These are phyloP conservation scores for Zygoascus flipseniorum DNA, from an alignment of 805 yeast genomes.

Conservation along the genomic window DNA sequence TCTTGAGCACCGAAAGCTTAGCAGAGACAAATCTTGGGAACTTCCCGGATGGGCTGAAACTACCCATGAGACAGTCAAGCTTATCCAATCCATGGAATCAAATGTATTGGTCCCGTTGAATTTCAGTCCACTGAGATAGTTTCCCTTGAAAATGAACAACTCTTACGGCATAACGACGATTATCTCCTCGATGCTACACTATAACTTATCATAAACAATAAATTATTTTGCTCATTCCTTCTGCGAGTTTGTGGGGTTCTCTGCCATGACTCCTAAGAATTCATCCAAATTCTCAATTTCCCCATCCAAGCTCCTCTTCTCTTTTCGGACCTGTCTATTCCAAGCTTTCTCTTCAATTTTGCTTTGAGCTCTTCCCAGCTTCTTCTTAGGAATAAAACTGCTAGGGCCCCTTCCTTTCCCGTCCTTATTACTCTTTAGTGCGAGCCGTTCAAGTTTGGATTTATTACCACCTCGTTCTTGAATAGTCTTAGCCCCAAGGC, in stretches of 20 bases:
- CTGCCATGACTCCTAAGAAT: not conserved
- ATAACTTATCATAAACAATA: not conserved
- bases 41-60: constrained; percentile 39
- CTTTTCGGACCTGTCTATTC: not conserved
- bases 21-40: constrained; percentile 37
- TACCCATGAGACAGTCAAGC: constrained; percentile 34
- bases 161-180: too few relatives aligned
- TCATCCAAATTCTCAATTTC: not conserved
- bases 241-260: not conserved
- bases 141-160: not conserved
- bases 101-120: constrained; percentile 32
- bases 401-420: not conserved
- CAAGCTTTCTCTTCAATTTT: constrained; percentile 2
- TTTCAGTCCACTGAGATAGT: constrained; percentile 31
- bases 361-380: not conserved
- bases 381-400: not conserved
- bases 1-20: constrained; percentile 33
- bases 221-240: not conserved
- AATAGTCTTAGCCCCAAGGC: constrained; percentile 52
- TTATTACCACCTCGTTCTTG: constrained; percentile 25
- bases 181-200: not conserved
- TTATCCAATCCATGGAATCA: constrained; percentile 31
- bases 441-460: constrained; percentile 7
- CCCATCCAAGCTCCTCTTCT: constrained; percentile 2
- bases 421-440: constrained; percentile 2